phyloP scores from a whole-genome alignment of 305 asterid species.

The Fraxinus dipetala region DNA sequence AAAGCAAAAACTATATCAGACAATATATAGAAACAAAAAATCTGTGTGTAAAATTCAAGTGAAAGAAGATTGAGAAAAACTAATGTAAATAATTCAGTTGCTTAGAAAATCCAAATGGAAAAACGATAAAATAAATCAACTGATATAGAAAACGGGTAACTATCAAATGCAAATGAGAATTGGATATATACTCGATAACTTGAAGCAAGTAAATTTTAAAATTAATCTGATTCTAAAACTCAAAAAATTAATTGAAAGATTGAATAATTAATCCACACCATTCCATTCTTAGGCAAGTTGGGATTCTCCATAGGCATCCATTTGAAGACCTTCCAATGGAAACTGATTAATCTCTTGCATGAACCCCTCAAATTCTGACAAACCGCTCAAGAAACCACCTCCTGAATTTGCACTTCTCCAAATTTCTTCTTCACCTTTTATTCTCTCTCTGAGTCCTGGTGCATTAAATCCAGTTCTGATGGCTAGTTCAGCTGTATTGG shows the following conservation, averaged over 20 bases:
- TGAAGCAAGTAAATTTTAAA: not conserved
- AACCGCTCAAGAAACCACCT: constrained; percentile 67
- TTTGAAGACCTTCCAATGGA: constrained; percentile 31
- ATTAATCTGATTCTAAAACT: not conserved
- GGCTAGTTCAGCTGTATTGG: constrained; percentile 37
- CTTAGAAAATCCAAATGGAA: not conserved
- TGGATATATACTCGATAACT: not conserved
- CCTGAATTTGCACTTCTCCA: constrained; percentile 64
- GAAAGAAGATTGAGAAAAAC: not conserved
- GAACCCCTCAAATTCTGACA: constrained; percentile 54
- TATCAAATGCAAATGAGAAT: not conserved
- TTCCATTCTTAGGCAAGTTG: constrained; percentile 21
- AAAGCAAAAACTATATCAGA: not conserved
- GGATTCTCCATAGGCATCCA: constrained; percentile 32
- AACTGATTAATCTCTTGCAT: constrained; percentile 58
- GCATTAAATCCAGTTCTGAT: constrained; percentile 26
- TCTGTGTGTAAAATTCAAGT: not conserved
- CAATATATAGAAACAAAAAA: not conserved
- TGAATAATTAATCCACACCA: constrained; percentile 6
- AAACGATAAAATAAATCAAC: not conserved
- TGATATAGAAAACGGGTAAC: not conserved
- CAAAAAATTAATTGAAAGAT: constrained; percentile 3
- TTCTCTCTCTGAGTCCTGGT: constrained; percentile 38
- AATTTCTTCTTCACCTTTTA: constrained; percentile 73
- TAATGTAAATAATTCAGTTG: not conserved